Percentiles rank a stretch among this genome's conserved stretches.
Evolutionary conservation across 352 stramenopile genomes (phyloP).

Genomic region (Thalassiosira livingstoniorum): DNA sequence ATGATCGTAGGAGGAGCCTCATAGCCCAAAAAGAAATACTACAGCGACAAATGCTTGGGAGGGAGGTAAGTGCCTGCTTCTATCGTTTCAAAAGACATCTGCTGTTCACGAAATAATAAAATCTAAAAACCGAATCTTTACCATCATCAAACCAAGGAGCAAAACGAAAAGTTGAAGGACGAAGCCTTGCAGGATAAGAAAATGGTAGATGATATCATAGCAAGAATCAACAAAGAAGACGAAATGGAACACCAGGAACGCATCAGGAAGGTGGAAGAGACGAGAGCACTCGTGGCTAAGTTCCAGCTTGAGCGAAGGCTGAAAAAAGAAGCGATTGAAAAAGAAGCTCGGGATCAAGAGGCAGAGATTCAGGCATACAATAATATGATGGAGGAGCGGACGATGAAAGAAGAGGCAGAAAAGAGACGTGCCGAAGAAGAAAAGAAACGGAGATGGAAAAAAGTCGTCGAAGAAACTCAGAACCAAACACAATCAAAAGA

Average conservation of each 20-base stretch:
- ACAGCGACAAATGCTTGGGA: slow-evolving; percentile 76
- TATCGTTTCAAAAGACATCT: background rate
- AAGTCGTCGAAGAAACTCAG: slow-evolving; percentile 89
- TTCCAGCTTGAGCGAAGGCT: slow-evolving; percentile 87
- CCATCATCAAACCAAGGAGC: slow-evolving; percentile 27
- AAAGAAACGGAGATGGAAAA: slow-evolving; percentile 86
- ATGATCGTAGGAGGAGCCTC: slow-evolving; percentile 85
- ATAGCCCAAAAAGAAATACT: slow-evolving; percentile 77
- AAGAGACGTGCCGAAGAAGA: slow-evolving; percentile 64
- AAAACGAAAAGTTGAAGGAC: slow-evolving; percentile 79
- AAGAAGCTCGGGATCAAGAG: slow-evolving; percentile 82
- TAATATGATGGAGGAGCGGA: slow-evolving; percentile 60
- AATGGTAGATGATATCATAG: slow-evolving; percentile 89
- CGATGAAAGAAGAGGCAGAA: slow-evolving; percentile 58
- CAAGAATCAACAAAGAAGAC: slow-evolving; percentile 90
- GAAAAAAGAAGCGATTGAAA: slow-evolving; percentile 87
- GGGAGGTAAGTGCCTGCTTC: slow-evolving; percentile 30
- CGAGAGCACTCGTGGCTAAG: slow-evolving; percentile 68
- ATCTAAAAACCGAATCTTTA: background rate
- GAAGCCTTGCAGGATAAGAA: slow-evolving; percentile 87
- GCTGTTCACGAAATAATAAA: background rate
- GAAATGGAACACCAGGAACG: slow-evolving; percentile 84
- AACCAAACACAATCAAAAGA: slow-evolving; percentile 88
- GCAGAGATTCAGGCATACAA: slow-evolving; percentile 71
- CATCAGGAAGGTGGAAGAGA: slow-evolving; percentile 82